phyloP scores from a whole-genome alignment of 1,139 yeast species.

The Suhomyces taliae region DNA sequence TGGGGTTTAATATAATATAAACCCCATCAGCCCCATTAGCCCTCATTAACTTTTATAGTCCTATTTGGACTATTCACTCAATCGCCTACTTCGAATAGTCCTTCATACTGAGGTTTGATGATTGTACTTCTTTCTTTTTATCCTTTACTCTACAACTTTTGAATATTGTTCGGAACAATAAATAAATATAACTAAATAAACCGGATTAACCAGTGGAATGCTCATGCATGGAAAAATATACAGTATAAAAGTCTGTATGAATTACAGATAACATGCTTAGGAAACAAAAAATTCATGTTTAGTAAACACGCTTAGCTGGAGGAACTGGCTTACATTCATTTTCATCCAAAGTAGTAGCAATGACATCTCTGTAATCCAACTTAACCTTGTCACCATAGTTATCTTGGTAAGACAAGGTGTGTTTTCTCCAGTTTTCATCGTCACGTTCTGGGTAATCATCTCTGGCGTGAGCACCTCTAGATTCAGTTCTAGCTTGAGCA shows the following conservation, averaged over 20 bases:
- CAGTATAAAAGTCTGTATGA: neutral
- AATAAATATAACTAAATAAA: slow-evolving; percentile 5
- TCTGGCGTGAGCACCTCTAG: slow-evolving; percentile 99
- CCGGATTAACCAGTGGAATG: slow-evolving; percentile 2
- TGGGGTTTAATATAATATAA: too few relatives aligned
- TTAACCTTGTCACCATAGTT: slow-evolving; percentile 67
- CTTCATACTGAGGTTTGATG: too few relatives aligned
- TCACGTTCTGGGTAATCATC: slow-evolving; percentile 97
- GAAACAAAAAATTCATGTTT: slow-evolving; percentile 16
- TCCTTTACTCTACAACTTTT: neutral
- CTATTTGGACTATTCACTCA: too few relatives aligned
- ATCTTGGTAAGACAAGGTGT: slow-evolving; percentile 89
- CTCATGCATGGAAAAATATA: slow-evolving; percentile 5
- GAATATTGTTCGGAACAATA: neutral
- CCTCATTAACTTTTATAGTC: too few relatives aligned
- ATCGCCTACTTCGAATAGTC: too few relatives aligned
- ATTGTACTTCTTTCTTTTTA: neutral
- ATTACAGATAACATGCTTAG: too few relatives aligned
- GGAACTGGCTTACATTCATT: slow-evolving; percentile 94
- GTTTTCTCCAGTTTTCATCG: slow-evolving; percentile 97
- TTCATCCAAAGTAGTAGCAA: slow-evolving; percentile 82
- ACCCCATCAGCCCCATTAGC: too few relatives aligned
- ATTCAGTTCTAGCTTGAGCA: slow-evolving; percentile 94
- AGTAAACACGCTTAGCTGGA: slow-evolving; percentile 94
- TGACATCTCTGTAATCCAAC: slow-evolving; percentile 86